Evolutionary conservation across 345 rosid genomes (phyloP).

Genomic region (Trapa incisa): DNA sequence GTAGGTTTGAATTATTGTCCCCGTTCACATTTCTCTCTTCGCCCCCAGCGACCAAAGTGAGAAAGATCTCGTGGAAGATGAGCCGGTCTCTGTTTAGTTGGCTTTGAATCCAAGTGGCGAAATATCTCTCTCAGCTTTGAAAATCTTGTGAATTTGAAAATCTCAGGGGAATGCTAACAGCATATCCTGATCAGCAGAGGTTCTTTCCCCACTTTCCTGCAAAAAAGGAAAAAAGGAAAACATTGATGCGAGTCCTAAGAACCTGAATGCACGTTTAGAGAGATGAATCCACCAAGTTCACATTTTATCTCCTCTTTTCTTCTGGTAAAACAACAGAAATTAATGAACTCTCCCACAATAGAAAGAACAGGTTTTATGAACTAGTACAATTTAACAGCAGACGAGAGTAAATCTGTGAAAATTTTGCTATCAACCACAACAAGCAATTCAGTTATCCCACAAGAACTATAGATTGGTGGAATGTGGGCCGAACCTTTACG

Average conservation of each 20-base stretch:
- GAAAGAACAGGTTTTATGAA: not conserved
- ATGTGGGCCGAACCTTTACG: constrained; percentile 51
- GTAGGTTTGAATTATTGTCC: not conserved
- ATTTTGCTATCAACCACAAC: not conserved
- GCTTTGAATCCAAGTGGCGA: constrained; percentile 6
- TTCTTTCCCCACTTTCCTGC: constrained; percentile 66
- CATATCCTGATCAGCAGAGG: constrained; percentile 32
- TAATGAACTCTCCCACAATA: not conserved
- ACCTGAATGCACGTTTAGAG: not conserved
- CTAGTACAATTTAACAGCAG: not conserved
- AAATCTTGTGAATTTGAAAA: constrained; percentile 9
- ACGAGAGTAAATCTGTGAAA: not conserved
- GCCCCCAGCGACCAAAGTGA: not conserved
- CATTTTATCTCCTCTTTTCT: too few relatives aligned
- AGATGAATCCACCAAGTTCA: too few relatives aligned
- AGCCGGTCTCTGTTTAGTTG: constrained; percentile 7
- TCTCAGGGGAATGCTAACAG: not conserved
- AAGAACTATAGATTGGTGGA: not conserved
- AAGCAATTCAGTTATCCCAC: not conserved
- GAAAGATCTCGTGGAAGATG: constrained; percentile 11
- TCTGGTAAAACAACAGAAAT: not conserved
- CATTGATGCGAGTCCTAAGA: not conserved
- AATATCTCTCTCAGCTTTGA: constrained; percentile 22
- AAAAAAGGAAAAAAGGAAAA: constrained; percentile 1
- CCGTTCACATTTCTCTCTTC: not conserved